A percentile compares a stretch with the other conserved stretches of the same genome.
phyloP scores from a whole-genome alignment of 163 green algal genomes.

The Scenedesmus sp. region DNA sequence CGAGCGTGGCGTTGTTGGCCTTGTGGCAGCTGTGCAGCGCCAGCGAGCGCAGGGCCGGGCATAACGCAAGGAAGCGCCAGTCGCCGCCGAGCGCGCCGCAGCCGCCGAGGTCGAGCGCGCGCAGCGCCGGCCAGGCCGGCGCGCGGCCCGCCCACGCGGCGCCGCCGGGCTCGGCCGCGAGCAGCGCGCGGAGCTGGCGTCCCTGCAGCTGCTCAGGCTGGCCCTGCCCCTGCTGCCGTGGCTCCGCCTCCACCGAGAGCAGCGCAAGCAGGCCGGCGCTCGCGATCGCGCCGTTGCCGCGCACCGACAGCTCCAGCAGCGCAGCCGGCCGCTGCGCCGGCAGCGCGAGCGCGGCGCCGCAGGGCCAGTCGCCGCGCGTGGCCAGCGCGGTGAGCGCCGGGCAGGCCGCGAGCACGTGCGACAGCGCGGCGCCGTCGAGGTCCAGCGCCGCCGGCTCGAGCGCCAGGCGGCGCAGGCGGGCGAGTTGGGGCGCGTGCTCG shows the following conservation, averaged over 20 bases:
- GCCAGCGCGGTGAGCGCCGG: not conserved
- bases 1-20: constrained; percentile 2
- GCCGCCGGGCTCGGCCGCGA: not conserved
- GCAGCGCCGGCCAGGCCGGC: constrained; percentile 10
- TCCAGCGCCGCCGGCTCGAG: no score
- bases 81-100: constrained; percentile 7
- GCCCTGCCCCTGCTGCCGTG: constrained; percentile 23
- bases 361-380: not conserved
- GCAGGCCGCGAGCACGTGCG: not conserved
- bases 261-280: not conserved
- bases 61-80: not conserved
- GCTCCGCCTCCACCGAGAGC: not conserved
- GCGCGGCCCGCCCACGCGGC: not conserved
- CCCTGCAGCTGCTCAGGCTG: not conserved
- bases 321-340: not conserved
- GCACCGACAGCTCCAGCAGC: not conserved
- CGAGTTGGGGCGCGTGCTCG: no score
- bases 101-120: constrained; percentile 9
- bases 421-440: not conserved
- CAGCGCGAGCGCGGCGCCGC: not conserved
- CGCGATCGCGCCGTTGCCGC: not conserved
- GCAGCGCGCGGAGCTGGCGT: not conserved
- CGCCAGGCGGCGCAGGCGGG: no score
- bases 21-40: constrained; percentile 21
- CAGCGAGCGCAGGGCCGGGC: not conserved